These are phyloP conservation scores for Scenedesmus sp. DNA, from an alignment of 163 green algal species.

Conservation along the genomic window DNA sequence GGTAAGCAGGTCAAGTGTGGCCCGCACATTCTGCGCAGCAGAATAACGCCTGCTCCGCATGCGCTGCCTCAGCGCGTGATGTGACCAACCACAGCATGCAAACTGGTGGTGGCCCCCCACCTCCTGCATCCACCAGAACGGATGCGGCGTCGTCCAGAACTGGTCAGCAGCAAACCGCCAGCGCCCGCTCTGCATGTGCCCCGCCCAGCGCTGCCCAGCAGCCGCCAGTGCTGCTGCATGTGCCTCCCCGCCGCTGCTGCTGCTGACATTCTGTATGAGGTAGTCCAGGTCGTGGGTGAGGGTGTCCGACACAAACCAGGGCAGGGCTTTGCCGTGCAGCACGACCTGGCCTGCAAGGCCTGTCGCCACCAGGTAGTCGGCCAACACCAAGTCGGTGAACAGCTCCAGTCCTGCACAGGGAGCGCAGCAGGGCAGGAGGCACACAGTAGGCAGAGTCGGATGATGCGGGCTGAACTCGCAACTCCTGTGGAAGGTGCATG, in stretches of 20 bases:
- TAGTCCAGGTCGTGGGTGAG: not conserved
- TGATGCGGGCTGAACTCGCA: too few species aligned
- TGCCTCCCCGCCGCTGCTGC: constrained; percentile 18
- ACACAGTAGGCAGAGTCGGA: too few species aligned
- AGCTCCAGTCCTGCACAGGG: constrained; percentile 62
- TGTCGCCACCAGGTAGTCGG: constrained; percentile 58
- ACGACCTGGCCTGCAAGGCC: constrained; percentile 8
- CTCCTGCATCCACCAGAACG: constrained; percentile 55
- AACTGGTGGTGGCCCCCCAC: not conserved
- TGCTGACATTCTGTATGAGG: too few species aligned
- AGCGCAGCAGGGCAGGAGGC: not conserved
- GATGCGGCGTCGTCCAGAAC: constrained; percentile 56
- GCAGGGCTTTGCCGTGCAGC: constrained; percentile 63
- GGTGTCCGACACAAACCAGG: constrained; percentile 61
- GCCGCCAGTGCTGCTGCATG: constrained; percentile 21
- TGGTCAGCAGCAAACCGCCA: constrained; percentile 40
- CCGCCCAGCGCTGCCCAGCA: constrained; percentile 35
- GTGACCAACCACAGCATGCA: too few species aligned
- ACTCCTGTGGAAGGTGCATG: too few species aligned
- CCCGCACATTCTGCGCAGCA: too few species aligned
- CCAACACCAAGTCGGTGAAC: constrained; percentile 65
- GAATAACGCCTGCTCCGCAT: too few species aligned
- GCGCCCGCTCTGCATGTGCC: constrained; percentile 17
- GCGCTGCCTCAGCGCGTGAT: not conserved
- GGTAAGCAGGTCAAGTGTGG: too few species aligned